phyloP scores from a whole-genome alignment of 2,329 filamentous ascomycete genomes.

The Cercospora sp. region DNA sequence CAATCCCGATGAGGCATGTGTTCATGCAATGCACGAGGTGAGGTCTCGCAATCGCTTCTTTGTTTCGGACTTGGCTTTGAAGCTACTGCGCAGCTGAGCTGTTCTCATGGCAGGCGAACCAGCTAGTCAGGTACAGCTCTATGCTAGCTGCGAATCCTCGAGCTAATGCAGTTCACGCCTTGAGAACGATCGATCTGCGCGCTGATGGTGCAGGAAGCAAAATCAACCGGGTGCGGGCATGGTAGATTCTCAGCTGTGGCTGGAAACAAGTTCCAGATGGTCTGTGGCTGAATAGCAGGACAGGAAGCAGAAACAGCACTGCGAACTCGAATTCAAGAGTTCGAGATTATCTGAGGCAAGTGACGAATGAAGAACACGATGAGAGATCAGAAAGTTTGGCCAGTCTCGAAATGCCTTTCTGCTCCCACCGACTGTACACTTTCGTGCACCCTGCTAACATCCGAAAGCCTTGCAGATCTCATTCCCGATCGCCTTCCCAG shows the following conservation, averaged over 20 bases:
- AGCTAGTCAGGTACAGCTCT: not conserved
- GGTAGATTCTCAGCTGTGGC: not conserved
- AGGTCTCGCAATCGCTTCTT: not conserved
- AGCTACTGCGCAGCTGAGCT: not conserved
- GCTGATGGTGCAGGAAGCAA: not conserved
- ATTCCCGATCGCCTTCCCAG: too few relatives aligned
- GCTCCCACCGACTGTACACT: too few relatives aligned
- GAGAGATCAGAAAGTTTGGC: too few relatives aligned
- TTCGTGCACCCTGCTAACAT: not conserved
- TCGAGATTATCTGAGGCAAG: too few relatives aligned
- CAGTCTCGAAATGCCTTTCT: too few relatives aligned
- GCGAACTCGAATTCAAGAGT: not conserved
- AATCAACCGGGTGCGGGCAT: not conserved
- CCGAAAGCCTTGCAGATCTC: too few relatives aligned
- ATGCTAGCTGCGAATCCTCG: not conserved
- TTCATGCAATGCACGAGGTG: not conserved
- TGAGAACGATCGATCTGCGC: not conserved
- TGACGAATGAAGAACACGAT: too few relatives aligned
- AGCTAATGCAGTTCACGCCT: not conserved
- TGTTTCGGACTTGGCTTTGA: not conserved
- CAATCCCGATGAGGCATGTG: not conserved
- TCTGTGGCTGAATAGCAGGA: not conserved
- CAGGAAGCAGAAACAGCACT: too few relatives aligned
- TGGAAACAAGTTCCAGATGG: not conserved
- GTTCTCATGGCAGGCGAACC: not conserved